A percentile compares a stretch with the other conserved stretches of the same genome.
Conservation (phyloP, 257 asterid genomes). For the Solanum etuberosum region DNA sequence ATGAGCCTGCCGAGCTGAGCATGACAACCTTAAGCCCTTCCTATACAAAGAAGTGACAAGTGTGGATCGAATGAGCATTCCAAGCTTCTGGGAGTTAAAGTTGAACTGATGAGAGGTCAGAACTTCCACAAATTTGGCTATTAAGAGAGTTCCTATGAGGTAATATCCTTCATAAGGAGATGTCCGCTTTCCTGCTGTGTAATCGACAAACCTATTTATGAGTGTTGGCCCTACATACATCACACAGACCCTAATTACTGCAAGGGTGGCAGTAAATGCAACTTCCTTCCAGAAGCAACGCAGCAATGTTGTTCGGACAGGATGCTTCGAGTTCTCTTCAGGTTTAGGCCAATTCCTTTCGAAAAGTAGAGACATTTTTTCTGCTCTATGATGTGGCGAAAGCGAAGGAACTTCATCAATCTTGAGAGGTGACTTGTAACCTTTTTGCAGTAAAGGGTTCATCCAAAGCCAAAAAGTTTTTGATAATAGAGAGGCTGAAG, state of each 20-base stretch:
- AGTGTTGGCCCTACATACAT: constrained; percentile 75
- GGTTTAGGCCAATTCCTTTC: constrained; percentile 73
- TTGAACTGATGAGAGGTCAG: constrained; percentile 79
- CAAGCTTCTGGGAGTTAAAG: constrained; percentile 77
- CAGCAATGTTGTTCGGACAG: constrained; percentile 50
- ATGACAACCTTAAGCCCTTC: constrained; percentile 73
- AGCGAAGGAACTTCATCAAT: constrained; percentile 69
- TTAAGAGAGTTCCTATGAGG: constrained; percentile 45
- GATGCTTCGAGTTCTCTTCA: constrained; percentile 62
- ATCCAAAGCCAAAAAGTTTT: constrained; percentile 83
- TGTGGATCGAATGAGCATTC: constrained; percentile 71
- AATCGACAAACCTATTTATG: constrained; percentile 63
- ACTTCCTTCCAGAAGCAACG: constrained; percentile 77
- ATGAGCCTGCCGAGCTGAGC: constrained; percentile 82
- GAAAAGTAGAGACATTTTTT: constrained; percentile 45
- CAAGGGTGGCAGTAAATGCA: constrained; percentile 57
- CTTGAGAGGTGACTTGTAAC: constrained; percentile 52
- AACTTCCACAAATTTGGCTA: constrained; percentile 69
- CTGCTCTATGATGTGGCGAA: constrained; percentile 70
- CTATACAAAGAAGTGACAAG: constrained; percentile 67
- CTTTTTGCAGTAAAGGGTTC: constrained; percentile 70
- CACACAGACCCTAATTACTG: constrained; percentile 61
- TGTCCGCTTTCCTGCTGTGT: constrained; percentile 45
- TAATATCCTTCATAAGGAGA: constrained; percentile 70
- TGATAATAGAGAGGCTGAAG: constrained; percentile 65